Percentiles rank a stretch among this genome's conserved stretches.
Evolutionary conservation across 441 rosid genomes (phyloP).

Genomic region (Adansonia madagascariensis): DNA sequence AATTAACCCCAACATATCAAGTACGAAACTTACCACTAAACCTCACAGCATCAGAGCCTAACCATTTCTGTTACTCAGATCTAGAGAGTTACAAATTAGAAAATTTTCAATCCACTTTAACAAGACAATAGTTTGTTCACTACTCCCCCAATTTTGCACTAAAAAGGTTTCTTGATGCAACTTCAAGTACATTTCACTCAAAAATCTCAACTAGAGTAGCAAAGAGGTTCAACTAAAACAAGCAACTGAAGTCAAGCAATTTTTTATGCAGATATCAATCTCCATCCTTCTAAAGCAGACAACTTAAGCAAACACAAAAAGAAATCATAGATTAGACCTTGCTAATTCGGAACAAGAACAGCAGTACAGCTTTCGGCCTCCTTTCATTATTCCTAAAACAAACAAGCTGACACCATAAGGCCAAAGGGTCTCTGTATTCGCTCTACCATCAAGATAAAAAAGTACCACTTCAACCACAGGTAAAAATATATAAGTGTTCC

Average conservation of each 20-base stretch:
- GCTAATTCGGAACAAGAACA: conserved; percentile 19
- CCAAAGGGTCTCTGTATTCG: background rate
- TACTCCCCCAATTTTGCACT: conserved; percentile 13
- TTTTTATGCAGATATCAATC: conserved; percentile 17
- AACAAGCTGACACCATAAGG: conserved; percentile 16
- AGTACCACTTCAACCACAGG: background rate
- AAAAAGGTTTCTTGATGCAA: conserved; percentile 14
- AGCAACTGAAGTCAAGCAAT: conserved; percentile 23
- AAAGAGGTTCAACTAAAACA: background rate
- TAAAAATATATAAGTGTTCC: background rate
- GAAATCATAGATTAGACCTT: conserved; percentile 2
- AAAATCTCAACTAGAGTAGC: conserved; percentile 10
- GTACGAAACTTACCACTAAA: conserved; percentile 33
- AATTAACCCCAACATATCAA: conserved; percentile 5
- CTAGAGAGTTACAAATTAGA: conserved; percentile 12
- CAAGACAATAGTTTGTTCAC: conserved; percentile 7
- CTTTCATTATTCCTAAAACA: conserved; percentile 15
- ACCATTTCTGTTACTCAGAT: conserved; percentile 31
- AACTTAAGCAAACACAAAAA: conserved; percentile 20
- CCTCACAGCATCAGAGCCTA: conserved; percentile 29
- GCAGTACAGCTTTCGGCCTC: background rate
- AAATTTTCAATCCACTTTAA: conserved; percentile 16
- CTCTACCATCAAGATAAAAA: background rate
- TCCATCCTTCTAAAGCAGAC: conserved; percentile 15
- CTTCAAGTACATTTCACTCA: conserved; percentile 21